phyloP scores from a whole-genome alignment of 768 basidiomycete genomes.

The Phaffia australis region DNA sequence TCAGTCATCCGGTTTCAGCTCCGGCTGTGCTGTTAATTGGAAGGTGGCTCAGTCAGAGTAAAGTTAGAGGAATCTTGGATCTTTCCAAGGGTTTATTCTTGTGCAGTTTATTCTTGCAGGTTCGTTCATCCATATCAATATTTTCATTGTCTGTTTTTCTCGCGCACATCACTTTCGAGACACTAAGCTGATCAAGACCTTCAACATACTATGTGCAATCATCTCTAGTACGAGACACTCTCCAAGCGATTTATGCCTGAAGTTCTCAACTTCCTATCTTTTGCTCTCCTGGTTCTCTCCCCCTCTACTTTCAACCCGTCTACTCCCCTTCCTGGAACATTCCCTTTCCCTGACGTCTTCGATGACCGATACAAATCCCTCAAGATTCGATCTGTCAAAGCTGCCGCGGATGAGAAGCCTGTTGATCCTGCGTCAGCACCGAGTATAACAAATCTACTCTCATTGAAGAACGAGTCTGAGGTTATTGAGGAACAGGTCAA shows the following conservation, averaged over 20 bases:
- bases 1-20: conserved; percentile 77
- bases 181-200: no score
- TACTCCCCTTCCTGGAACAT: conserved; percentile 50
- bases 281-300: conserved; percentile 59
- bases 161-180: not conserved
- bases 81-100: conserved; percentile 79
- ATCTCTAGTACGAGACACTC: conserved; percentile 63
- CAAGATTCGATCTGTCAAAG: conserved; percentile 40
- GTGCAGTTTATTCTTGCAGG: conserved; percentile 57
- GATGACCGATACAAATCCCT: conserved; percentile 44
- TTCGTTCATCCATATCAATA: conserved; percentile 26
- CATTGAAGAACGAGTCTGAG: conserved; percentile 32
- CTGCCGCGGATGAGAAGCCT: conserved; percentile 8
- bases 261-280: conserved; percentile 67
- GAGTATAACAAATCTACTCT: conserved; percentile 37
- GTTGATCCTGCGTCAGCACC: conserved; percentile 12
- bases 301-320: conserved; percentile 49
- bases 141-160: not conserved
- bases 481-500: conserved; percentile 52
- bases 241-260: conserved; percentile 86
- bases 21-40: conserved; percentile 80
- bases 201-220: conserved; percentile 11
- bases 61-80: conserved; percentile 64
- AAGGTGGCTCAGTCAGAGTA: conserved; percentile 74
- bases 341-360: conserved; percentile 61